Conservation (phyloP, 2,329 filamentous ascomycete genomes). For the Fonsecaea nubica region DNA sequence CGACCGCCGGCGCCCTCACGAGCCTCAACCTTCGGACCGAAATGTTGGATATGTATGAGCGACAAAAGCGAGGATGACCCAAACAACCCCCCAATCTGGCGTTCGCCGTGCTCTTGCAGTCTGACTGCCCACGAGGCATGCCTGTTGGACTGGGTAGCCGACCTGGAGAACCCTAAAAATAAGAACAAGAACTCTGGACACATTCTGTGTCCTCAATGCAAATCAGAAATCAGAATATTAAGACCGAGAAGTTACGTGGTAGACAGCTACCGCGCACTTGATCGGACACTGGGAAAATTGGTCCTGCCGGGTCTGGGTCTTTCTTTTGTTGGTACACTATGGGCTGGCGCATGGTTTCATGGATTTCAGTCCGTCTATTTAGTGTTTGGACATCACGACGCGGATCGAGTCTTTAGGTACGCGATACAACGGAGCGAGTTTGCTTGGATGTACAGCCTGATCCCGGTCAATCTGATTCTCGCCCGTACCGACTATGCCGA, state of each 20-base stretch:
- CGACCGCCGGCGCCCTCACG: constrained; percentile 32
- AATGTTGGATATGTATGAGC: constrained; percentile 74
- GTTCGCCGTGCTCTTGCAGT: constrained; percentile 87
- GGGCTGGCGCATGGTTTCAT: constrained; percentile 61
- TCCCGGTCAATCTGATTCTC: constrained; percentile 71
- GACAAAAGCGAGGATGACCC: constrained; percentile 70
- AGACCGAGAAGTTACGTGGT: constrained; percentile 77
- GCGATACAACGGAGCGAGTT: constrained; percentile 46
- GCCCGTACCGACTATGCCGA: constrained; percentile 70
- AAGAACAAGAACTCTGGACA: constrained; percentile 59
- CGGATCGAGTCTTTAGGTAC: constrained; percentile 59
- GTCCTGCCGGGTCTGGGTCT: constrained; percentile 69
- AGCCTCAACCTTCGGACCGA: constrained; percentile 51
- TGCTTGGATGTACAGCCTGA: constrained; percentile 68
- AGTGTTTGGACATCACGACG: constrained; percentile 70
- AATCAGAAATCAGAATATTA: constrained; percentile 76
- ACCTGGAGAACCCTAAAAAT: constrained; percentile 72
- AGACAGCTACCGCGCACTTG: constrained; percentile 66
- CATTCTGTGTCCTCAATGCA: constrained; percentile 88
- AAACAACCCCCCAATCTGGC: constrained; percentile 69
- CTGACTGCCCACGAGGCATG: constrained; percentile 90
- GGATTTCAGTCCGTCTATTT: constrained; percentile 69
- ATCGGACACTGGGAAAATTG: constrained; percentile 63
- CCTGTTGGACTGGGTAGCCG: constrained; percentile 90
- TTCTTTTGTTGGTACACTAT: constrained; percentile 53